Conservation (phyloP, 148 eudicot species). For the Rhododendron ovatum region DNA sequence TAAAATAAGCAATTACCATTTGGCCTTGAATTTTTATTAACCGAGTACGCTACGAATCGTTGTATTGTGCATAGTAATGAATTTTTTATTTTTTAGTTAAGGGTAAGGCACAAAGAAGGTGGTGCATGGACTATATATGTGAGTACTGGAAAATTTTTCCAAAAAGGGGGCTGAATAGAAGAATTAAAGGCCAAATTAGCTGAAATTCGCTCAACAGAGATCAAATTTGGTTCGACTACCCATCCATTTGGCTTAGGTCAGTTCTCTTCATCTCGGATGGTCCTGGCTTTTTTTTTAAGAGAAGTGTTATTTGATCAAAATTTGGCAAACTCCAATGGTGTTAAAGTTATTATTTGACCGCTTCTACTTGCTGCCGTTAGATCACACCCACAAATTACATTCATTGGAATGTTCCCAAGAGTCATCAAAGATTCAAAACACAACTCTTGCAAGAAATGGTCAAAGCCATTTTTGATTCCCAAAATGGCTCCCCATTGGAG, state of each 20-base stretch:
- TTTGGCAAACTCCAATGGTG: too few species aligned
- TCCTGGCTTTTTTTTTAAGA: too few species aligned
- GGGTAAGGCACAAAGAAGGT: neutral
- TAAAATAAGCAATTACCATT: neutral
- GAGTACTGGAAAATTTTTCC: neutral
- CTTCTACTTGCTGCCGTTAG: too few species aligned
- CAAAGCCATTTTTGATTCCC: too few species aligned
- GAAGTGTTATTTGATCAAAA: too few species aligned
- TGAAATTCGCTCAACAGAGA: neutral
- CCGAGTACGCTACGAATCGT: neutral
- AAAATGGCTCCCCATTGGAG: too few species aligned
- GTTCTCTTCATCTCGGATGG: too few species aligned
- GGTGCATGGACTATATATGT: neutral
- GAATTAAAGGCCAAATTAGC: neutral
- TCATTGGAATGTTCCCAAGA: too few species aligned
- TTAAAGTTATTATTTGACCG: too few species aligned
- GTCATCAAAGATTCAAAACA: too few species aligned
- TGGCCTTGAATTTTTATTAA: neutral
- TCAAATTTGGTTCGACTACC: neutral
- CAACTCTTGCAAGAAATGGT: too few species aligned
- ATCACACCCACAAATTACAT: too few species aligned
- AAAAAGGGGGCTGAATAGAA: neutral
- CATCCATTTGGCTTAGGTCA: neutral
- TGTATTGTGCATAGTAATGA: neutral
- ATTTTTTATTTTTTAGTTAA: neutral